Evolutionary conservation across 2,329 filamentous ascomycete species (phyloP), one percentile per base, ranked within the genome.

Genomic region (Xylaria sp.): DNA sequence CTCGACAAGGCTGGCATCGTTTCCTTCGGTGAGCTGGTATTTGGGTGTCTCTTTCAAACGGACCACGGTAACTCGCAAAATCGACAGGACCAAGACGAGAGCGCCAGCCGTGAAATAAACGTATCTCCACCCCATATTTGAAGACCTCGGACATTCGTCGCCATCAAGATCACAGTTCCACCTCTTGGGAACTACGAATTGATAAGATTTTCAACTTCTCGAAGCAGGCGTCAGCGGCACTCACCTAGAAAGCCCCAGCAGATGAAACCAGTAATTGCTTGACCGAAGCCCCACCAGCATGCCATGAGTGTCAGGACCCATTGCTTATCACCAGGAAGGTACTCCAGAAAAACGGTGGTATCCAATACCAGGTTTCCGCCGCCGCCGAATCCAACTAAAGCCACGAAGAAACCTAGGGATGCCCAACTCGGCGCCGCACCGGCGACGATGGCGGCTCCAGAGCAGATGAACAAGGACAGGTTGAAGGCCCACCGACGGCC

Each of bases 401-500:
- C 86, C 36, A 91, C 85, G 75, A 92, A 92, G 25, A 91, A 78
- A 0, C 88, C 89, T 13, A 93, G 82, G 0, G 87, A 85, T 1
- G 86, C 80, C 89, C 90, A 94, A 71, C 85, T 91, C 1, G 91
- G 91, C 67, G 88, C 85, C 1, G 87, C 88, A 3, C 91, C 92
- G 0, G 90, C 91, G 0, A 91, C 81, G 63, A 92, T 87, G 36
- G 86, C 86, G 58, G 90, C 89, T 6, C 88, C 77, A 3, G 88
- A 86, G 74, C 86, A 90, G 66, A 92, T 82, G 73, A 92, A 85
- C 12, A 92, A 82, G 1, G 88, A 89, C 25, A 88, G 80, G 74
- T 92, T 92, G 81, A 93, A 93, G 5, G 91, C 90, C 72, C 87
- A 88, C 70, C 87, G 86, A 52, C 91, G 84, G 6, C 90, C 91